A percentile compares a stretch with the other conserved stretches of the same genome.
Conservation (phyloP, 139 green algal genomes). For the Closterium sp. region DNA sequence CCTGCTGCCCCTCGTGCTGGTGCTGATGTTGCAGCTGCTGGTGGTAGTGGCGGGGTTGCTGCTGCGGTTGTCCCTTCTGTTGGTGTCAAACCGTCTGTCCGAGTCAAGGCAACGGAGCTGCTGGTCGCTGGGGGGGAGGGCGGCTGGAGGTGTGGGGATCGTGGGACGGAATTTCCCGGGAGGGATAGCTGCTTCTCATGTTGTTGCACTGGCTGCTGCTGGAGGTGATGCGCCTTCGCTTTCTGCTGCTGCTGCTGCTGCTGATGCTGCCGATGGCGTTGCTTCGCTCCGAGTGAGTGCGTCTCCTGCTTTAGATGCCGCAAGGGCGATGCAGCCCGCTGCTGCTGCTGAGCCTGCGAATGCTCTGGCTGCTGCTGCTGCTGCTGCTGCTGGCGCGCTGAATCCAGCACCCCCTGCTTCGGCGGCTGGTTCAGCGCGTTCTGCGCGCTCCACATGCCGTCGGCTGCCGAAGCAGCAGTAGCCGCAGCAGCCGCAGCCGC, state of each 20-base stretch:
- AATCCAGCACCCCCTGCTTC: too few relatives aligned
- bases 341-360: background rate
- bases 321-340: background rate
- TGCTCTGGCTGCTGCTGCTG: too few relatives aligned
- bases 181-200: background rate
- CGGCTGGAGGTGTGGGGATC: too few relatives aligned
- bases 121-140: background rate
- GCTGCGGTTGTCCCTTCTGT: background rate
- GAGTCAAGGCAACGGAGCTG: background rate
- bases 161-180: too few relatives aligned
- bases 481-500: too few relatives aligned
- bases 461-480: background rate
- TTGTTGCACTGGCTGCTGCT: background rate
- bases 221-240: too few relatives aligned
- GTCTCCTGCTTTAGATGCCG: background rate
- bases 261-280: background rate
- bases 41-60: background rate
- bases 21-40: background rate
- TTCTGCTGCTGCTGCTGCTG: too few relatives aligned
- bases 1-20: background rate
- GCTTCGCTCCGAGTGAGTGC: background rate
- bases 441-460: background rate
- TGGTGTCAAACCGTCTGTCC: background rate
- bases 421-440: too few relatives aligned
- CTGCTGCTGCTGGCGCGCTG: too few relatives aligned